Base-by-base conservation (phyloP, 441 rosid species). In the Hura crepitans region DNA sequence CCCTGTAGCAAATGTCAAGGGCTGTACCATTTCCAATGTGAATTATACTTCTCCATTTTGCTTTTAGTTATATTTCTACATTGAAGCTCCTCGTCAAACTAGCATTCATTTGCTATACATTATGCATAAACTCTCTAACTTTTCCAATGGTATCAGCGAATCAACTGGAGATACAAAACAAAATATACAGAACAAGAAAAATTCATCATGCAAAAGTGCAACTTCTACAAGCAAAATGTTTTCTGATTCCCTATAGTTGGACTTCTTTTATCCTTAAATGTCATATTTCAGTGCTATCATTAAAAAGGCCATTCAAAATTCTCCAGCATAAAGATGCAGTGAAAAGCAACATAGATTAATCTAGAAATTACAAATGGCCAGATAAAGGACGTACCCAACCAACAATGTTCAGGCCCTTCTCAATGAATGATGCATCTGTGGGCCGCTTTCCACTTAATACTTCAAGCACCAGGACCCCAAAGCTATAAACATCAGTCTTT, bases 401-500 rank as follows among this genome's bases (percentile, higher is more conserved):
- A 72, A 96, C 96, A 76, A 92, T 84, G 71, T 96, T 96, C 72
- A 93, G 84, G 74, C 99, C 99, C 83, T 91, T 96, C 83, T 91
- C 97, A 18, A 93, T 96, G 84, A 88, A 93, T 18, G 96, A 82
- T 70, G 99, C 93, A 83, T 96, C 98, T 7, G 98, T 91, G 6
- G 99, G 99, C 65, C 95, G 89, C 84, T 91, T 96, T 71, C 98
- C 97, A 76, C 99, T 91, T 81, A 93, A 74, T 23, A 96, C 85
- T 86, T 96, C 99, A 62, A 96, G 98, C 84, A 91, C 87, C 72
- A 93, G 78, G 73, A 91, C 97, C 64, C 99, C 99, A 59, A 96
- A 96, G 78, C 99, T 93, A 71, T 93, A 96, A 28, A 93, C 98
- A 75, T 96, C 99, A 17, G 92, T 92, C 84, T 91, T 96, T 78